These are phyloP conservation scores for Leccinellum rugosiceps DNA, from an alignment of 768 basidiomycete genomes.

Conservation along the genomic window DNA sequence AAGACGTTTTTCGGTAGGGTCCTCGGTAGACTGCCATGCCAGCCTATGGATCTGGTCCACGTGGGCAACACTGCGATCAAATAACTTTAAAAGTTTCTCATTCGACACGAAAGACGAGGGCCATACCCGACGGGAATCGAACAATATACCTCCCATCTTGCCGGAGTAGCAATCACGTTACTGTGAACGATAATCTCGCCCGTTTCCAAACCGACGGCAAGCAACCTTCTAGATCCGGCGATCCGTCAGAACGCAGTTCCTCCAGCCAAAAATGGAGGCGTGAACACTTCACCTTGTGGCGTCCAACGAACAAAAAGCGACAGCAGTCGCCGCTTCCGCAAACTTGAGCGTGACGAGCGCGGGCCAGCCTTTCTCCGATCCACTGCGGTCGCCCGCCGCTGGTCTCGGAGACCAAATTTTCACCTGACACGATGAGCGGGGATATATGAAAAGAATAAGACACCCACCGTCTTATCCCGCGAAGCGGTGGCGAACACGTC, in stretches of 20 bases:
- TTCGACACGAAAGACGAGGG: background rate
- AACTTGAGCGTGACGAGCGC: conserved; percentile 61
- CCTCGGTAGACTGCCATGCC: conserved; percentile 63
- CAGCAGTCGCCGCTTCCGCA: conserved; percentile 77
- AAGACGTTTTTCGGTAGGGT: conserved; percentile 43
- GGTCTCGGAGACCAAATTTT: conserved; percentile 67
- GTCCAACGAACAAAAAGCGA: conserved; percentile 54
- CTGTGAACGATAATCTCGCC: conserved; percentile 70
- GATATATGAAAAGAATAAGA: background rate
- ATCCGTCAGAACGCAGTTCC: background rate
- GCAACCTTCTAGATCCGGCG: conserved; percentile 39
- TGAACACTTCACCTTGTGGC: conserved; percentile 35
- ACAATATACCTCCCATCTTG: conserved; percentile 46
- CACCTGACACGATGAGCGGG: conserved; percentile 46
- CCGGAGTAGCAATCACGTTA: conserved; percentile 27
- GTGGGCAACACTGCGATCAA: conserved; percentile 59
- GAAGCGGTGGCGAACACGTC: conserved; percentile 90
- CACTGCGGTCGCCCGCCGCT: conserved; percentile 28
- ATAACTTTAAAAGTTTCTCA: background rate
- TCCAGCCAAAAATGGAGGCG: conserved; percentile 7
- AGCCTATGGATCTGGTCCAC: conserved; percentile 76
- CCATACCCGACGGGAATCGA: conserved; percentile 53
- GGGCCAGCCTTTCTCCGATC: conserved; percentile 43
- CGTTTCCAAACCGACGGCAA: conserved; percentile 84
- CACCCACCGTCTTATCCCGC: conserved; percentile 84